Evolutionary conservation across 805 yeast species (phyloP).

Genomic region (Pachysolen tannophilus): DNA sequence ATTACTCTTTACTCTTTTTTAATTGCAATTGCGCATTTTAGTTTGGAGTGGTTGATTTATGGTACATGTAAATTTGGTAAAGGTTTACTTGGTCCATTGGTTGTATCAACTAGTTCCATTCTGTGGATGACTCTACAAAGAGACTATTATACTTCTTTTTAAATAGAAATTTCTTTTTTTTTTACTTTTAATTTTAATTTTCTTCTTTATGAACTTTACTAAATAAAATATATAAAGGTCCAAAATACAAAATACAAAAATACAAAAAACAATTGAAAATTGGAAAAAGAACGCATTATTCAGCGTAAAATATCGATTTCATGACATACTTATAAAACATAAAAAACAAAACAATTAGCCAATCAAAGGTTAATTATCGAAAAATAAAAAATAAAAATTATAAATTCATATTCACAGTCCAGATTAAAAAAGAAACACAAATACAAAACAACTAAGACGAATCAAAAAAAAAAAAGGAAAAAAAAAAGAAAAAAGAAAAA

Average conservation of each 20-base stretch:
- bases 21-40: slow-evolving; percentile 80
- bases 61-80: slow-evolving; percentile 77
- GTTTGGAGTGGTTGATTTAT: slow-evolving; percentile 73
- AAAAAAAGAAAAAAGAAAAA: neutral
- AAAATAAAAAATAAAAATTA: too few species aligned
- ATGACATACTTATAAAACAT: too few species aligned
- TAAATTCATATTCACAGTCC: too few species aligned
- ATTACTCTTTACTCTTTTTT: slow-evolving; percentile 73
- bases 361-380: too few species aligned
- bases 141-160: slow-evolving; percentile 40
- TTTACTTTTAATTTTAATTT: neutral
- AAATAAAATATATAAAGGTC: neutral
- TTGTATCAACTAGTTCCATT: slow-evolving; percentile 68
- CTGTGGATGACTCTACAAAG: slow-evolving; percentile 76
- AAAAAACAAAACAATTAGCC: neutral
- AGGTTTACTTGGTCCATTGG: slow-evolving; percentile 83
- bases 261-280: slow-evolving; percentile 1
- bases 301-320: too few species aligned
- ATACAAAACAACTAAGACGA: neutral
- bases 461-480: neutral
- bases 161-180: neutral
- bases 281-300: neutral
- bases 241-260: neutral
- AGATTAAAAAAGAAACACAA: neutral
- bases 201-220: neutral